These are phyloP conservation scores for Penicillium palitans DNA, from an alignment of 2,329 filamentous ascomycete species.

Conservation along the genomic window DNA sequence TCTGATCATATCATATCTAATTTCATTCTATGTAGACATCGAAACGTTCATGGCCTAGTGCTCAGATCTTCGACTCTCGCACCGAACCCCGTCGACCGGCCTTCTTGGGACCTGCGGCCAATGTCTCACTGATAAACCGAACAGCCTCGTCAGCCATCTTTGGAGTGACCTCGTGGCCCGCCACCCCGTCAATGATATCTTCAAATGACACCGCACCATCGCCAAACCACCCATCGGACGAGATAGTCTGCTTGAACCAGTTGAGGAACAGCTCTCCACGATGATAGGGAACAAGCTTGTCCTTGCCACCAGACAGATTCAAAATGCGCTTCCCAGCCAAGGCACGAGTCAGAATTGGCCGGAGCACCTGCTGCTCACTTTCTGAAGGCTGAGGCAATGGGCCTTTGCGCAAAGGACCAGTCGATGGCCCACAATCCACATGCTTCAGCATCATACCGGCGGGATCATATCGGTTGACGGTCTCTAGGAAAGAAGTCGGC, in stretches of 20 bases:
- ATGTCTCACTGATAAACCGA: slow-evolving; percentile 52
- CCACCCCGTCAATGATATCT: slow-evolving; percentile 57
- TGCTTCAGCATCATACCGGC: slow-evolving; percentile 69
- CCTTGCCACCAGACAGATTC: slow-evolving; percentile 54
- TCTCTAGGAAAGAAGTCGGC: slow-evolving; percentile 64
- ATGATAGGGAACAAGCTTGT: slow-evolving; percentile 62
- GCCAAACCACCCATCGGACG: slow-evolving; percentile 48
- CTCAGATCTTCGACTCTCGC: slow-evolving; percentile 39
- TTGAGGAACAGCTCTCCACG: slow-evolving; percentile 57
- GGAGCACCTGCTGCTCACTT: slow-evolving; percentile 45
- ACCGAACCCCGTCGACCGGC: slow-evolving; percentile 29
- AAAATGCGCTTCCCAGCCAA: slow-evolving; percentile 56
- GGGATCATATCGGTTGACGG: slow-evolving; percentile 69
- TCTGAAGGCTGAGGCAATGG: slow-evolving; percentile 42
- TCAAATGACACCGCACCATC: slow-evolving; percentile 55
- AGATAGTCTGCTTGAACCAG: slow-evolving; percentile 54
- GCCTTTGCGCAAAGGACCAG: slow-evolving; percentile 30
- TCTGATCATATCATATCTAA: slow-evolving; percentile 1
- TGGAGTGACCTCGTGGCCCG: slow-evolving; percentile 59
- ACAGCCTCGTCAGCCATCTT: slow-evolving; percentile 58
- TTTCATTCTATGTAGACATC: background rate
- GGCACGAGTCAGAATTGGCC: slow-evolving; percentile 44
- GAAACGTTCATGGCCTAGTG: background rate
- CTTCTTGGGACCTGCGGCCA: slow-evolving; percentile 31
- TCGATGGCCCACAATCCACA: slow-evolving; percentile 23